Percentiles rank a stretch among this genome's conserved stretches.
These are phyloP conservation scores for Termitomyces sp. DNA, from an alignment of 768 basidiomycete species.

Conservation along the genomic window DNA sequence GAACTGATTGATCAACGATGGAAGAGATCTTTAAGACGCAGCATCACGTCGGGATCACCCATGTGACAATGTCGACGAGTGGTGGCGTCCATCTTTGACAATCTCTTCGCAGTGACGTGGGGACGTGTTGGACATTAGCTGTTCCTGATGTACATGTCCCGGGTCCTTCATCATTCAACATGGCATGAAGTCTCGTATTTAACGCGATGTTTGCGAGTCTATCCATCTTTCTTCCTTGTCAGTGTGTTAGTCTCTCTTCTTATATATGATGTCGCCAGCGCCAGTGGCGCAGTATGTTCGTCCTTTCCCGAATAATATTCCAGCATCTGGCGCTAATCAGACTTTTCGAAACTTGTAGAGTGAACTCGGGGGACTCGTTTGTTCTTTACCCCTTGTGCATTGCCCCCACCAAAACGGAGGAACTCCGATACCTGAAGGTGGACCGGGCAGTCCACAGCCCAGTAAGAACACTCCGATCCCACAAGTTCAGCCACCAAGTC, in stretches of 20 bases:
- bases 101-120: no score
- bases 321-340: background rate
- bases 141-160: no score
- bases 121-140: no score
- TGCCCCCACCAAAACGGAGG: no score
- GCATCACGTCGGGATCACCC: constrained; percentile 13
- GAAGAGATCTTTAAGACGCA: constrained; percentile 4
- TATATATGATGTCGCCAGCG: background rate
- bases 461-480: background rate
- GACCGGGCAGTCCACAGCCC: background rate
- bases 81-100: no score
- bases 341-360: background rate
- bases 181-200: no score
- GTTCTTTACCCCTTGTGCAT: no score
- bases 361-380: no score
- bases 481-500: no score
- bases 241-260: background rate
- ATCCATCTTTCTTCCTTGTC: background rate
- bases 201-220: no score
- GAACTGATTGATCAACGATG: constrained; percentile 14
- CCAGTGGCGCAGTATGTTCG: background rate
- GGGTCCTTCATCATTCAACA: background rate
- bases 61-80: background rate
- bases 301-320: background rate
- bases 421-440: no score